Evolutionary conservation across 2,329 filamentous ascomycete species (phyloP), one percentile per base, ranked within the genome.

Genomic region (Diaporthe australafricana): DNA sequence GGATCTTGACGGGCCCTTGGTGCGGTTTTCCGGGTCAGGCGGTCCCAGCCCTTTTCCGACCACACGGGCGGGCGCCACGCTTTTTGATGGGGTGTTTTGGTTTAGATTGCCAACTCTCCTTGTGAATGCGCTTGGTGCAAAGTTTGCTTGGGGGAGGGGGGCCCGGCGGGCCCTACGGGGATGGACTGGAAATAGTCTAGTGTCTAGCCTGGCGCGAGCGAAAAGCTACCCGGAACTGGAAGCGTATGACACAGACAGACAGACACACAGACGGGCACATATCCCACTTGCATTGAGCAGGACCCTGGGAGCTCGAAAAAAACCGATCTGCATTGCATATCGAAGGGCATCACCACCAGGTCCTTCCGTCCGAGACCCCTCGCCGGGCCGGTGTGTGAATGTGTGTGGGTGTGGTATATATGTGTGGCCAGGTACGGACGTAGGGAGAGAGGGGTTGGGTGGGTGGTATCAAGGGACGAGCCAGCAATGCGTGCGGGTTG

Each of bases 181-280:
- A 48, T 40, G 40, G 47, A 32, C 57, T 40, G 57, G 40, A 63
- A 63, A 32, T 32, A 63, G 60, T 9, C 60, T 48, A 63, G 57
- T 32, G 12, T 48, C 17, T 11, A 9, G 38, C 22, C 22, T 4
- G 17, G 14, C 17, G 38, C 38, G 22, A 30, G 38, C 22, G 35
- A 42, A 42, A 60, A 27, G 35, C 22, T 20, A 1, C 48, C 52
- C 7, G 8, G 53, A 32, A 38, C 12, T 56, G 25, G 22, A 7
- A 5, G 38, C 16, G 25, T n/a, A 32, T 63, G 56, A 62, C 57
- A 42, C 57, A 62, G n/a, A 42, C 57, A 40, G 5, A 35, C 32
- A 35, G 32, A 35, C 32, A 35, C 9, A n/a, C n/a, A n/a, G n/a
- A n/a, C n/a, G n/a, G n/a, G n/a, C n/a, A n/a, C n/a, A n/a, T n/a